These are phyloP conservation scores for Daldinia loculata DNA, from an alignment of 495 filamentous ascomycete genomes.

Conservation along the genomic window DNA sequence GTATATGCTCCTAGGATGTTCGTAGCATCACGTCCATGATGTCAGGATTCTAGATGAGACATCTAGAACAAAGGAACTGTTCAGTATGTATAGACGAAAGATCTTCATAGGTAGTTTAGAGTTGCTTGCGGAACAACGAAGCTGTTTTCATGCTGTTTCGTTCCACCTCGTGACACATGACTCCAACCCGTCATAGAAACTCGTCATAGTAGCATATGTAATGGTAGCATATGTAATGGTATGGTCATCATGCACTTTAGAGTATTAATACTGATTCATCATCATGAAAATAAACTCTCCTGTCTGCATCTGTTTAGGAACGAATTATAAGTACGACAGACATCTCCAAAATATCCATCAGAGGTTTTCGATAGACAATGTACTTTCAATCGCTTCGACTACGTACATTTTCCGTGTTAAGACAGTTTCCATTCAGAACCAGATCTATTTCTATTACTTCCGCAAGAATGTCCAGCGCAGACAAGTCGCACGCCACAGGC, in stretches of 20 bases:
- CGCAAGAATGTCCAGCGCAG: constrained; percentile 19
- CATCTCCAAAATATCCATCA: neutral
- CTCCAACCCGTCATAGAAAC: neutral
- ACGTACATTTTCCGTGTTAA: neutral
- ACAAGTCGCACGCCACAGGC: constrained; percentile 34
- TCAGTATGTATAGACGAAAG: too few species aligned
- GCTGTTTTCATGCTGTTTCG: too few species aligned
- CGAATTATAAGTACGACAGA: constrained; percentile 16
- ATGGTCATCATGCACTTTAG: constrained; percentile 10
- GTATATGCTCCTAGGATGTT: neutral
- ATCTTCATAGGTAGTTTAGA: too few species aligned
- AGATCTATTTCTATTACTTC: constrained; percentile 5
- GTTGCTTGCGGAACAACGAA: too few species aligned
- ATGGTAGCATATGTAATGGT: neutral
- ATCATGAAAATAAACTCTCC: neutral
- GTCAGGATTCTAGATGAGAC: too few species aligned
- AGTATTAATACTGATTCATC: constrained; percentile 22
- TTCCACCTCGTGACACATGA: too few species aligned
- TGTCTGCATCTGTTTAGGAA: neutral
- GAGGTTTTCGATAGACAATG: neutral
- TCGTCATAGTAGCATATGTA: constrained; percentile 12
- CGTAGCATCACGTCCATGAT: neutral
- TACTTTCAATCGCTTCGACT: constrained; percentile 19
- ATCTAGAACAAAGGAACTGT: too few species aligned
- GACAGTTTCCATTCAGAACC: neutral